Base-by-base conservation (phyloP, 352 stramenopile genomes). In the Phytopythium litorale region DNA sequence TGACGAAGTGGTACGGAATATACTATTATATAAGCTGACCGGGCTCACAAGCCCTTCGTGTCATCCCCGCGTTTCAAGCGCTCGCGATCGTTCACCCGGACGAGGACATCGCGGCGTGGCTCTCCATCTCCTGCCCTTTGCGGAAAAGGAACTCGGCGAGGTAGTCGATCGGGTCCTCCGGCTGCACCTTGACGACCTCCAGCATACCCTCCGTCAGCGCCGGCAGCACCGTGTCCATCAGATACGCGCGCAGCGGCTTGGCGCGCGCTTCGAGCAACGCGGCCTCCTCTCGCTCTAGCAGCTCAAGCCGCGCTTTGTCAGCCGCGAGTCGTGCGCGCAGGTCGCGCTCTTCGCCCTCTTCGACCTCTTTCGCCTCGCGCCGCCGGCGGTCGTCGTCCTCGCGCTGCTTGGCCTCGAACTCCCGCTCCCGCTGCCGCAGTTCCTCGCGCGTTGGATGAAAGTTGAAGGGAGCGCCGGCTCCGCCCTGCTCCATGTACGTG, bases 91-190 rank as follows among this genome's bases (percentile, higher is more conserved):
- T 25, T n/a, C 8, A 23, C 21, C 43, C 53, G n/a, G 35, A 32
- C 21, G 48, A 32, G 25, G 28, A 32, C 15, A 25, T 15, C 18
- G 35, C 35, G 16, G 53, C 53, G 33, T 68, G 63, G 15, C 60
- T 66, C 23, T 88, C 81, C 53, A 89, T 64, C 54, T 89, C 78
- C 18, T 78, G 75, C 19, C 79, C 84, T 61, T 92, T 94, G 42
- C 80, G 74, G 71, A 96, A 94, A 32, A 96, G 77, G 55, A 91
- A 95, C 60, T 95, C 84, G 23, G 89, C 87, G 28, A 97, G 71
- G 56, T 91, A 96, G 70, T 96, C 87, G 59, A 96, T 91, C 40
- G 89, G 87, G 59, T 97, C 86, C 21, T 87, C 75, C 1, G 87
- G 86, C 70, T 94, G 82, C 42, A 92, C 81, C 33, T 92, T 90